These are phyloP conservation scores for Fusarium temperatum DNA, from an alignment of 2,329 filamentous ascomycete genomes.

Conservation along the genomic window DNA sequence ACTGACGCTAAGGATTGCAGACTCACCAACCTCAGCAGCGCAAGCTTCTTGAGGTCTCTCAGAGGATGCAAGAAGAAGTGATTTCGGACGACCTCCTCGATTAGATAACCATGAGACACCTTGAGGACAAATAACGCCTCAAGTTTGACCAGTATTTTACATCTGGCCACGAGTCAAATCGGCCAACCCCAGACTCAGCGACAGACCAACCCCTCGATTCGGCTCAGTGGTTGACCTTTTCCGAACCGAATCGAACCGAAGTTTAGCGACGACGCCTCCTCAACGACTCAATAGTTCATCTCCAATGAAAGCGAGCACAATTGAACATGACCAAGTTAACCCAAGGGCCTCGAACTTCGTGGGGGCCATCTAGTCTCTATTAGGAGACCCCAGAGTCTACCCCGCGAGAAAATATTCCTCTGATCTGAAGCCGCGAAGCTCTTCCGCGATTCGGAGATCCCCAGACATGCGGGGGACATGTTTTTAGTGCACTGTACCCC, in stretches of 20 bases:
- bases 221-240: background rate
- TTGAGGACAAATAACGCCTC: background rate
- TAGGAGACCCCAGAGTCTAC: background rate
- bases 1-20: background rate
- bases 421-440: background rate
- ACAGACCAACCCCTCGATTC: background rate
- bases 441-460: conserved; percentile 15
- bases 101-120: background rate
- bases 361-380: background rate
- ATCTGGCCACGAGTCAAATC: background rate
- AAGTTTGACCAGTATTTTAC: background rate
- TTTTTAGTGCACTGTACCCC: conserved; percentile 22
- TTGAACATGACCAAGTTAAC: conserved; percentile 2
- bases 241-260: conserved; percentile 25
- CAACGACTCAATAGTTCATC: background rate
- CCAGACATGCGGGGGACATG: conserved; percentile 21
- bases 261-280: conserved; percentile 5
- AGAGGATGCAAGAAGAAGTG: background rate
- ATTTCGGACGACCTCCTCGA: background rate
- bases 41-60: background rate
- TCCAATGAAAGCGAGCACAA: conserved; percentile 9
- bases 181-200: background rate
- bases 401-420: background rate
- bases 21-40: background rate
- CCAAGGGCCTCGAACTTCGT: conserved; percentile 4